phyloP scores from a whole-genome alignment of 495 filamentous ascomycete species.

The Aspergillus avenaceus region DNA sequence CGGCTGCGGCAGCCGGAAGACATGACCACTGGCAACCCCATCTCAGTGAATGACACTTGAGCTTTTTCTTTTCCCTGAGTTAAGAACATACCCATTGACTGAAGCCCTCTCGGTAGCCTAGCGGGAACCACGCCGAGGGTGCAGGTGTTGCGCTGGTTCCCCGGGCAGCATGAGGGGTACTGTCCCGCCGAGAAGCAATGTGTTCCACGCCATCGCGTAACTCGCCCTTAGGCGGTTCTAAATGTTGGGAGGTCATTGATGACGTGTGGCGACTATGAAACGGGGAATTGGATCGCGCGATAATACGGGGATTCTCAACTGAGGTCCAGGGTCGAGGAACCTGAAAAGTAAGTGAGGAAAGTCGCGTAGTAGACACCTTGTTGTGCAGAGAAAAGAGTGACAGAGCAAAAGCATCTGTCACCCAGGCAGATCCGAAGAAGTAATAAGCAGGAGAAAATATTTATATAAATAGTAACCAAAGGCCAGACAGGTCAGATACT shows the following conservation, averaged over 20 bases:
- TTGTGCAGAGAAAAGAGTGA: constrained; percentile 63
- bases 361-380: constrained; percentile 23
- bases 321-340: constrained; percentile 21
- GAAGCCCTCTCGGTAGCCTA: constrained; percentile 88
- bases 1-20: constrained; percentile 74
- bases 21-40: constrained; percentile 65
- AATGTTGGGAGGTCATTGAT: constrained; percentile 41
- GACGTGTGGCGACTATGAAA: constrained; percentile 20
- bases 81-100: constrained; percentile 77
- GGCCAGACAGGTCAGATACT: not conserved
- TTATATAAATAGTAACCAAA: not conserved
- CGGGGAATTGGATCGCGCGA: constrained; percentile 16
- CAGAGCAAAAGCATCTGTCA: constrained; percentile 62
- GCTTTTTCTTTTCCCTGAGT: constrained; percentile 4
- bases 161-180: constrained; percentile 34
- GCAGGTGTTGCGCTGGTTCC: constrained; percentile 34
- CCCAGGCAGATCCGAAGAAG: constrained; percentile 30
- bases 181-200: constrained; percentile 22
- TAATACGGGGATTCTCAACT: constrained; percentile 10
- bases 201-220: constrained; percentile 36
- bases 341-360: constrained; percentile 60
- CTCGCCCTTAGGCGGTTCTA: constrained; percentile 28
- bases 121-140: constrained; percentile 60
- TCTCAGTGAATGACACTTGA: constrained; percentile 9
- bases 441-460: constrained; percentile 1